These are phyloP conservation scores for Thalassia testudinum DNA, from an alignment of 116 monocot genomes.

Conservation along the genomic window DNA sequence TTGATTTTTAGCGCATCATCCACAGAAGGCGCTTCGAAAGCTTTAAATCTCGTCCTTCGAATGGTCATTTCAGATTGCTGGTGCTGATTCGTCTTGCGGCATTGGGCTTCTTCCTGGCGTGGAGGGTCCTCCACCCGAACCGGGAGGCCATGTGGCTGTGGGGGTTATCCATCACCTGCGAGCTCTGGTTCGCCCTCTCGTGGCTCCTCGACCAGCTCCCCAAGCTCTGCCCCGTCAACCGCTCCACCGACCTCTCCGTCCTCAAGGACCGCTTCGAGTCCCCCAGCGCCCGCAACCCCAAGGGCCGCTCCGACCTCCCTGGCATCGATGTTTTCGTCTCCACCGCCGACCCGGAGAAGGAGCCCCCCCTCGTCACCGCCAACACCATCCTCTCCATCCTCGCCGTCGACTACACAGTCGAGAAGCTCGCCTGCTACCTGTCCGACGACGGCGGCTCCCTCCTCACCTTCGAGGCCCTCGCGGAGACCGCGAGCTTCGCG, in stretches of 20 bases:
- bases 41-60: background rate
- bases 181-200: slow-evolving; percentile 91
- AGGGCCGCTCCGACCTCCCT: slow-evolving; percentile 82
- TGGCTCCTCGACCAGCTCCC: slow-evolving; percentile 98
- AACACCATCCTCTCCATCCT: slow-evolving; percentile 97
- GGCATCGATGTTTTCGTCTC: slow-evolving; percentile 91
- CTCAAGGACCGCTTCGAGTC: slow-evolving; percentile 68
- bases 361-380: slow-evolving; percentile 85
- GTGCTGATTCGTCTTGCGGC: slow-evolving; percentile 60
- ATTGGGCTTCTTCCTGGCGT: slow-evolving; percentile 79
- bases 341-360: slow-evolving; percentile 86
- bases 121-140: slow-evolving; percentile 84
- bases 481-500: slow-evolving; percentile 92
- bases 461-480: slow-evolving; percentile 79
- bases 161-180: slow-evolving; percentile 76
- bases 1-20: too few species aligned
- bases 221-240: slow-evolving; percentile 82
- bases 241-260: slow-evolving; percentile 66
- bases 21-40: too few species aligned
- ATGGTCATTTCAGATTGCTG: slow-evolving; percentile 54
- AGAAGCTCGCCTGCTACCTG: slow-evolving; percentile 91
- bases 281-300: slow-evolving; percentile 64
- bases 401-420: slow-evolving; percentile 85
- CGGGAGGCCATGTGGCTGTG: slow-evolving; percentile 80
- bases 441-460: slow-evolving; percentile 92